These are phyloP conservation scores for Amesomyces nigricolor DNA, from an alignment of 2,329 filamentous ascomycete genomes.

Conservation along the genomic window DNA sequence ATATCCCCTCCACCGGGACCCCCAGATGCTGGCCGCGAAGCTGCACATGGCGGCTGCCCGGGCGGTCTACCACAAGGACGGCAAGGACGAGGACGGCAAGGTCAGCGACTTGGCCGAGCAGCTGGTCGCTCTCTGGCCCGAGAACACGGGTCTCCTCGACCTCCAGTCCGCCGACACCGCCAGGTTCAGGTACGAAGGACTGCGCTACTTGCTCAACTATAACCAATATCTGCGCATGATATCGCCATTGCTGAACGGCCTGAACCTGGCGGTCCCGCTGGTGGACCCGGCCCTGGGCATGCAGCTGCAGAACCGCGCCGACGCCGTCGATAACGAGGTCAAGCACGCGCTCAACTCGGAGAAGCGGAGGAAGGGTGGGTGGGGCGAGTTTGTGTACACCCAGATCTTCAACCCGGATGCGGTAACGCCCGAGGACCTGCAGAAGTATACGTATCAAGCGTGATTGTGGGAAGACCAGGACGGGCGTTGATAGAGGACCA, in stretches of 20 bases:
- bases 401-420: conserved; percentile 29
- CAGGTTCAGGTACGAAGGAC: conserved; percentile 27
- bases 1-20: conserved; percentile 37
- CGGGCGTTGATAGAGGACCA: background rate
- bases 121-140: conserved; percentile 39
- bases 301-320: conserved; percentile 38
- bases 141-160: conserved; percentile 32
- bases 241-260: conserved; percentile 38
- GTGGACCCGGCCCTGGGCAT: conserved; percentile 34
- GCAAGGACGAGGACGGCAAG: conserved; percentile 31
- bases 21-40: conserved; percentile 38
- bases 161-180: conserved; percentile 35
- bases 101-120: conserved; percentile 35
- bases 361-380: conserved; percentile 1
- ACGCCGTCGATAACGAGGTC: conserved; percentile 29
- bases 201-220: conserved; percentile 32
- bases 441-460: background rate
- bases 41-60: conserved; percentile 41
- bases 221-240: conserved; percentile 35
- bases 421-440: conserved; percentile 3
- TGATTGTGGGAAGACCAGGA: background rate
- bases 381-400: conserved; percentile 29
- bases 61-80: conserved; percentile 31
- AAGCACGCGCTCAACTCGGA: conserved; percentile 14
- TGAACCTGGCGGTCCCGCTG: conserved; percentile 41